Evolutionary conservation across 1,284 basidiomycete genomes (phyloP).

Genomic region (Rhodotorula sp.): DNA sequence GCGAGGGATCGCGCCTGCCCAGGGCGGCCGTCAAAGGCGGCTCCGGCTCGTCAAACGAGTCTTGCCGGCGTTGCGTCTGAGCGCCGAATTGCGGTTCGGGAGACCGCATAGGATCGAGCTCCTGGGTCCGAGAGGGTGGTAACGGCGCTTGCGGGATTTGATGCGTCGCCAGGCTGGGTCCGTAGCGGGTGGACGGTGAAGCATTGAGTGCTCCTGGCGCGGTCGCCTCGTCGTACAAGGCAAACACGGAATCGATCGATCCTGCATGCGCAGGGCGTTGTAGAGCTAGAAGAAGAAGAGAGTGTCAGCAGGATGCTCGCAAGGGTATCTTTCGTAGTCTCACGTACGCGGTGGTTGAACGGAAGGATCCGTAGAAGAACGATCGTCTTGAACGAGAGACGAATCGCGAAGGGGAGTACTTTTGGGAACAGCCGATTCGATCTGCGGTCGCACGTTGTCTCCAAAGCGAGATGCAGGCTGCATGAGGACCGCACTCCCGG

Average conservation of each 20-base stretch:
- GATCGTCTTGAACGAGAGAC: no score
- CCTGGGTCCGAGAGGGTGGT: neutral
- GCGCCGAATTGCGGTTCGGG: neutral
- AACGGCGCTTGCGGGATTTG: neutral
- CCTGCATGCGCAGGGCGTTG: neutral
- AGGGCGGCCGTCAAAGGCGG: slow-evolving; percentile 17
- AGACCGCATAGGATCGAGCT: neutral
- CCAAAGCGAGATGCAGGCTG: neutral
- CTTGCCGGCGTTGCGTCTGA: neutral
- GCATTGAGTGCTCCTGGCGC: slow-evolving; percentile 1
- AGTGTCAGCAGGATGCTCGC: no score
- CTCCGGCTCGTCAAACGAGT: slow-evolving; percentile 10
- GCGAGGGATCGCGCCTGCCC: slow-evolving; percentile 10
- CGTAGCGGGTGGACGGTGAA: neutral
- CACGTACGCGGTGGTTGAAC: no score
- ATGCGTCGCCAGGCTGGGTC: neutral
- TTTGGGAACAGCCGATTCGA: no score
- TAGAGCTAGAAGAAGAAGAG: no score
- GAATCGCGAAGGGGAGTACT: no score
- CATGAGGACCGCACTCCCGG: neutral
- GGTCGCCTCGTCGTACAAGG: slow-evolving; percentile 16
- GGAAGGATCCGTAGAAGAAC: no score
- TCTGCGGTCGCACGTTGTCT: no score
- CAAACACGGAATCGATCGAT: slow-evolving; percentile 22
- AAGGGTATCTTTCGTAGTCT: no score